A percentile compares a stretch with the other conserved stretches of the same genome.
phyloP scores from a whole-genome alignment of 1,284 basidiomycete species.

The Moesziomyces parantarcticus region DNA sequence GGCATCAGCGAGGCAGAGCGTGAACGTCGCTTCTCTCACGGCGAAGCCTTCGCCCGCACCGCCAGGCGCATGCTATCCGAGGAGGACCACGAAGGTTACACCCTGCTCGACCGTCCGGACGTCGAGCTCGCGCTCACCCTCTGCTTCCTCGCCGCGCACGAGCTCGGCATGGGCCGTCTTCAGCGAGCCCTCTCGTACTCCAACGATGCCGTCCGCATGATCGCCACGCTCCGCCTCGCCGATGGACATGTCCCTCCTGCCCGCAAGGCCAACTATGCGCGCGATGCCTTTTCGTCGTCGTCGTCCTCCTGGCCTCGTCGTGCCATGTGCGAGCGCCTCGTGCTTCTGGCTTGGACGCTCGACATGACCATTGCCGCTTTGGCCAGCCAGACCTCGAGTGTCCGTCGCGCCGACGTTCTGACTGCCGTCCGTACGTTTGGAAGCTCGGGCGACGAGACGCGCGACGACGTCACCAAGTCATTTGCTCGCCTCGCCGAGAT shows the following conservation, averaged over 20 bases:
- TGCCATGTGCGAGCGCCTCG: slow-evolving; percentile 45
- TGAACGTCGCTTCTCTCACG: slow-evolving; percentile 39
- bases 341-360: slow-evolving; percentile 43
- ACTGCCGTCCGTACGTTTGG: slow-evolving; percentile 59
- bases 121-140: slow-evolving; percentile 69
- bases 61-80: slow-evolving; percentile 57
- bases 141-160: slow-evolving; percentile 68
- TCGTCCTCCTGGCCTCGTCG: slow-evolving; percentile 39
- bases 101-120: slow-evolving; percentile 47
- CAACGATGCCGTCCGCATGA: slow-evolving; percentile 42
- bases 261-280: slow-evolving; percentile 29
- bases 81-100: slow-evolving; percentile 43
- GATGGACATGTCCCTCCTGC: slow-evolving; percentile 29
- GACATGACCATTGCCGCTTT: slow-evolving; percentile 44
- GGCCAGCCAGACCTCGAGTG: slow-evolving; percentile 31
- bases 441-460: slow-evolving; percentile 37
- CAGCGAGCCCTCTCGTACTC: slow-evolving; percentile 68
- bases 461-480: slow-evolving; percentile 64
- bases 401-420: slow-evolving; percentile 36
- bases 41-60: slow-evolving; percentile 46
- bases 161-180: slow-evolving; percentile 67
- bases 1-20: slow-evolving; percentile 41
- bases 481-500: slow-evolving; percentile 69
- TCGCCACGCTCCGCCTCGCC: slow-evolving; percentile 38
- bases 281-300: slow-evolving; percentile 22